Percentiles rank a stretch among this genome's conserved stretches.
Conservation (phyloP, 176 grass and related monocot species). For the Triticum dicoccoides region DNA sequence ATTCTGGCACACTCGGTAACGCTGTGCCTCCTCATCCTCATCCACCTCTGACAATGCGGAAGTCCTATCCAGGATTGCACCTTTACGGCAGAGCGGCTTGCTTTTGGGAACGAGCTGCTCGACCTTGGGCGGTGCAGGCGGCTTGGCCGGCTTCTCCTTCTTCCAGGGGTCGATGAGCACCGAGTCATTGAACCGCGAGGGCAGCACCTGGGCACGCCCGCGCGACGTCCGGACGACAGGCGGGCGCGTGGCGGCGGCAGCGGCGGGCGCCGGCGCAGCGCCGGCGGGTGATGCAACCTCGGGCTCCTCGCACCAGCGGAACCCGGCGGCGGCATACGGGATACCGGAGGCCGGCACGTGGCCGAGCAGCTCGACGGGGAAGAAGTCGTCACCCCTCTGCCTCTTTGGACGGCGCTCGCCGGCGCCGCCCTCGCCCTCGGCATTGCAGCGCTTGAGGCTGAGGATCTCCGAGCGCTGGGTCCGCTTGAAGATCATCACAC, state of each 20-base stretch:
- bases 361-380: constrained; percentile 87
- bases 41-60: constrained; percentile 40
- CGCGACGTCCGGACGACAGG: constrained; percentile 79
- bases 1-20: constrained; percentile 46
- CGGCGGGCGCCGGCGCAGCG: constrained; percentile 18
- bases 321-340: constrained; percentile 57
- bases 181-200: constrained; percentile 89
- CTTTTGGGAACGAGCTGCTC: constrained; percentile 27
- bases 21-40: constrained; percentile 46
- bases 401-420: constrained; percentile 47
- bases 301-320: constrained; percentile 40
- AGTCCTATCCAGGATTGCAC: constrained; percentile 25
- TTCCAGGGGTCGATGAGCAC: constrained; percentile 88
- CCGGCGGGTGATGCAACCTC: constrained; percentile 20
- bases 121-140: constrained; percentile 16
- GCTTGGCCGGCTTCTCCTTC: constrained; percentile 66
- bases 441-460: constrained; percentile 83
- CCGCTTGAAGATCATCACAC: constrained; percentile 93
- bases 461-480: constrained; percentile 67
- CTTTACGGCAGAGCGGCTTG: constrained; percentile 19
- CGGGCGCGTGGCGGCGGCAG: constrained; percentile 29
- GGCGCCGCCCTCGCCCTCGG: constrained; percentile 39
- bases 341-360: constrained; percentile 52
- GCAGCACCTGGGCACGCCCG: constrained; percentile 65
- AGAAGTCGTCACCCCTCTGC: constrained; percentile 61